A percentile compares a stretch with the other conserved stretches of the same genome.
These are phyloP conservation scores for Quercus glauca DNA, from an alignment of 306 rosid species.

Conservation along the genomic window DNA sequence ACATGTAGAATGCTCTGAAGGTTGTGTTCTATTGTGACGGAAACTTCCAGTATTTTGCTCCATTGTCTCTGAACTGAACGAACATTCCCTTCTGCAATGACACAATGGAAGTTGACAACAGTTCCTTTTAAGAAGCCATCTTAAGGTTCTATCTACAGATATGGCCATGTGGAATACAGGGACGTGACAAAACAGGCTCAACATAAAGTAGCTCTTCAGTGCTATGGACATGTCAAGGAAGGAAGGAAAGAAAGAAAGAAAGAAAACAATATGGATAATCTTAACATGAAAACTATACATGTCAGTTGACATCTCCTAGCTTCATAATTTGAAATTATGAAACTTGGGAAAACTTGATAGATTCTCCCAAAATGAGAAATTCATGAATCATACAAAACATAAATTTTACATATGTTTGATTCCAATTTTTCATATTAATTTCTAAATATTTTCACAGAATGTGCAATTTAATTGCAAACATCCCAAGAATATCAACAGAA, in stretches of 20 bases:
- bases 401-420: not conserved
- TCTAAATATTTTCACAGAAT: not conserved
- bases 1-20: conserved; percentile 46
- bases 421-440: not conserved
- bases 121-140: not conserved
- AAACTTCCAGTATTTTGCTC: conserved; percentile 52
- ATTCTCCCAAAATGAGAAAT: not conserved
- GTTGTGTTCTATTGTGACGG: conserved; percentile 48
- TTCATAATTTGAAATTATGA: not conserved
- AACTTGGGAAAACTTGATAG: too few species aligned
- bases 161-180: conserved; percentile 12
- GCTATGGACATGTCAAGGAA: not conserved
- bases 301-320: not conserved
- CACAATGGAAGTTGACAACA: not conserved
- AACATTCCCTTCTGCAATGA: conserved; percentile 34
- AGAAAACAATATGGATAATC: not conserved
- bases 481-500: not conserved
- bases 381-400: not conserved
- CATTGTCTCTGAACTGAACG: conserved; percentile 49
- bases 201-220: not conserved
- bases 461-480: not conserved
- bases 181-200: conserved; percentile 1
- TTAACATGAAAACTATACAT: not conserved
- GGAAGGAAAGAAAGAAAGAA: not conserved
- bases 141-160: not conserved